Conservation (phyloP, 371 early-diverging fungal species). For the Mucor mucedo region DNA sequence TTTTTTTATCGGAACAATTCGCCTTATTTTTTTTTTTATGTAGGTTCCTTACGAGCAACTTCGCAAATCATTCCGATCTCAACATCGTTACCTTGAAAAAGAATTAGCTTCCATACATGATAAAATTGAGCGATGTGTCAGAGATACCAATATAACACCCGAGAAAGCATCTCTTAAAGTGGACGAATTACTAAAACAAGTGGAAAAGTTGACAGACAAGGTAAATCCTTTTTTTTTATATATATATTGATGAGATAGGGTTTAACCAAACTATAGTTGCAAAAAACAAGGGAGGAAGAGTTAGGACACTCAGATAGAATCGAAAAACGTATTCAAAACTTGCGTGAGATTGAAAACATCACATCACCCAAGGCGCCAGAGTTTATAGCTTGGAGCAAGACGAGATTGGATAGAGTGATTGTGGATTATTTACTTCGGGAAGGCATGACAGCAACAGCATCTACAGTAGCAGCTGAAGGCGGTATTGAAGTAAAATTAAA, state of each 20-base stretch:
- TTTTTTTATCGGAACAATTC: background rate
- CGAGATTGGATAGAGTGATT: constrained; percentile 83
- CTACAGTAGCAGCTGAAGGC: constrained; percentile 63
- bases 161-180: constrained; percentile 60
- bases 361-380: constrained; percentile 65
- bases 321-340: constrained; percentile 73
- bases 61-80: constrained; percentile 75
- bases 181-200: constrained; percentile 66
- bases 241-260: no score
- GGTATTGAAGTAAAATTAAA: constrained; percentile 66
- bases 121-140: constrained; percentile 48
- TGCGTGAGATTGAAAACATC: constrained; percentile 72
- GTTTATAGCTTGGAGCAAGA: constrained; percentile 82
- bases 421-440: constrained; percentile 93
- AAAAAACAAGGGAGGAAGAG: constrained; percentile 83
- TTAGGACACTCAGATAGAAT: constrained; percentile 65
- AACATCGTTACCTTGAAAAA: constrained; percentile 84
- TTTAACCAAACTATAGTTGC: constrained; percentile 50
- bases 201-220: constrained; percentile 77
- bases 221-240: constrained; percentile 38
- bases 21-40: background rate
- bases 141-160: constrained; percentile 35
- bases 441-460: constrained; percentile 81
- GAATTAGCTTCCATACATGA: constrained; percentile 63
- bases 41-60: constrained; percentile 93